Conservation (phyloP, 1,284 basidiomycete species). For the Schizopora paradoxa region DNA sequence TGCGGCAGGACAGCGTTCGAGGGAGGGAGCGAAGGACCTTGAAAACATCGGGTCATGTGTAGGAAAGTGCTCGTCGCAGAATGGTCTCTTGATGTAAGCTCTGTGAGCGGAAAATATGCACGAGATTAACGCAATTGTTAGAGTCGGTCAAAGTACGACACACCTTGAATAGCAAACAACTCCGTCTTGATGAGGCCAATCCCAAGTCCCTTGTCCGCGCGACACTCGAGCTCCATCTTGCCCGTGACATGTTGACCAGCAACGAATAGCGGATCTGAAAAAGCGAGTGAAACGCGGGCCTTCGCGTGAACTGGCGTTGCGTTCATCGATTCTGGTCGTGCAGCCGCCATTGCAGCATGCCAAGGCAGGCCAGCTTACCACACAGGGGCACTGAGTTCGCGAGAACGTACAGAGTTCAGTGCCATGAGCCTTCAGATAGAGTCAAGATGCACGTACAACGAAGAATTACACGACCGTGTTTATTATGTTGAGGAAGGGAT, state of each 20-base stretch:
- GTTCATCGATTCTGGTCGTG: slow-evolving; percentile 71
- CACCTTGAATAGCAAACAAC: slow-evolving; percentile 68
- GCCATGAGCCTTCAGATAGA: no score
- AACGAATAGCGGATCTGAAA: slow-evolving; percentile 53
- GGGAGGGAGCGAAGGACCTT: slow-evolving; percentile 72
- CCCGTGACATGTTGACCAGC: slow-evolving; percentile 61
- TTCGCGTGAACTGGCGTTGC: slow-evolving; percentile 68
- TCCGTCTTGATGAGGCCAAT: slow-evolving; percentile 71
- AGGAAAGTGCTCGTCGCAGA: slow-evolving; percentile 72
- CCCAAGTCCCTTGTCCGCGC: slow-evolving; percentile 65
- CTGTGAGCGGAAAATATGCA: slow-evolving; percentile 32
- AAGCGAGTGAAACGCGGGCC: slow-evolving; percentile 56
- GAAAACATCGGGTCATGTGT: slow-evolving; percentile 62
- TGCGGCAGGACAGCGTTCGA: slow-evolving; percentile 69
- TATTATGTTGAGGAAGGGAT: no score
- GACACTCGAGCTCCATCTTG: slow-evolving; percentile 72
- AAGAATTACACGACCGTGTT: no score
- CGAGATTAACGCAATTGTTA: slow-evolving; percentile 1
- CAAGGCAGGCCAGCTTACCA: no score
- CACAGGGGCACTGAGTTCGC: no score
- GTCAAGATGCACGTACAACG: no score
- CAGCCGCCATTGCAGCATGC: slow-evolving; percentile 14
- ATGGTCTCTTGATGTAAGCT: slow-evolving; percentile 68
- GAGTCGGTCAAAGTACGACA: slow-evolving; percentile 18
- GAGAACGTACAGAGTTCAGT: no score